Evolutionary conservation across 805 yeast species (phyloP).

Genomic region (Blastobotrys mokoenaii): DNA sequence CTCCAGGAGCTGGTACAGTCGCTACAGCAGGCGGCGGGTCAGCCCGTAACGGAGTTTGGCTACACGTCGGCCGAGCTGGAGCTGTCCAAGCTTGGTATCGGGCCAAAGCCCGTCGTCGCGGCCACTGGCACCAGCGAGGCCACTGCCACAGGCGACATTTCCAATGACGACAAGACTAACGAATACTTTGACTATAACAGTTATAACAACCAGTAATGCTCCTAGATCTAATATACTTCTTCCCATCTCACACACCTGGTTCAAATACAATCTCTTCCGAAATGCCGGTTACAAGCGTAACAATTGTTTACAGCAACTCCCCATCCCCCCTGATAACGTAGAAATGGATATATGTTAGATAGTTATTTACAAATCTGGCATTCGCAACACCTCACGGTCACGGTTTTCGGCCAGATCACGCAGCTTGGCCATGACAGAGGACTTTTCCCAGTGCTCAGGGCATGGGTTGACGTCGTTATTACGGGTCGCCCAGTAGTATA

Average conservation of each 20-base stretch:
- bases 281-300: too few species aligned
- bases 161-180: neutral
- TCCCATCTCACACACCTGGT: too few species aligned
- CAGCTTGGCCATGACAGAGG: constrained; percentile 51
- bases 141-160: neutral
- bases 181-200: neutral
- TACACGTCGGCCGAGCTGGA: constrained; percentile 76
- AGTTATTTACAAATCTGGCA: constrained; percentile 64
- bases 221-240: too few species aligned
- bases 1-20: constrained; percentile 51
- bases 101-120: constrained; percentile 1
- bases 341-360: too few species aligned
- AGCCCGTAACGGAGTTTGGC: constrained; percentile 38
- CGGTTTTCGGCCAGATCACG: constrained; percentile 70
- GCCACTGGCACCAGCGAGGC: neutral
- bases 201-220: neutral
- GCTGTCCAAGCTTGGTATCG: constrained; percentile 56
- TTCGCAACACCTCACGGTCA: constrained; percentile 65
- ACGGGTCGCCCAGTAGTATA: constrained; percentile 93
- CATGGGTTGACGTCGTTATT: constrained; percentile 70
- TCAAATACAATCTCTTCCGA: too few species aligned
- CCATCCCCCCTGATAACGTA: too few species aligned
- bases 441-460: constrained; percentile 77
- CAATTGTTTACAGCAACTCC: too few species aligned
- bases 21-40: constrained; percentile 38